A percentile compares a stretch with the other conserved stretches of the same genome.
These are phyloP conservation scores for Blastocystis sp. DNA, from an alignment of 352 stramenopile species.

Conservation along the genomic window DNA sequence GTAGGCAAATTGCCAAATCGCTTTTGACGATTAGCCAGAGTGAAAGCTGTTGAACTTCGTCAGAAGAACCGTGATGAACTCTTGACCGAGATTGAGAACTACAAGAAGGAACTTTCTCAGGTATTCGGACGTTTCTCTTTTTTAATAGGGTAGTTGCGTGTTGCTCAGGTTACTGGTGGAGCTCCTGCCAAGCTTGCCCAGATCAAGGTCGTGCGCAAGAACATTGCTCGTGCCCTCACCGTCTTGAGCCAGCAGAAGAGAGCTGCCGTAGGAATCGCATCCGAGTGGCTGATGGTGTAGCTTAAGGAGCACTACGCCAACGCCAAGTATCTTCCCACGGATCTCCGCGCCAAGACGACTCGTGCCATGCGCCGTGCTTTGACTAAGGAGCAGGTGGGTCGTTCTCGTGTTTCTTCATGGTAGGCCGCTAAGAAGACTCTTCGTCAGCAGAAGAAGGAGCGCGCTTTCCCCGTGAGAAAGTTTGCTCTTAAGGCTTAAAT, in stretches of 20 bases:
- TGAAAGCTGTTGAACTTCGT: slow-evolving; percentile 97
- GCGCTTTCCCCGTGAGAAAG: slow-evolving; percentile 92
- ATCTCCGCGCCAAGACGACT: slow-evolving; percentile 98
- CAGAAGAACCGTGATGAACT: slow-evolving; percentile 96
- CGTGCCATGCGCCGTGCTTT: slow-evolving; percentile 94
- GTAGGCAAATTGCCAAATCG: slow-evolving; percentile 72
- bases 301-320: slow-evolving; percentile 89
- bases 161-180: slow-evolving; percentile 97
- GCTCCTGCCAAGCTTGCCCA: slow-evolving; percentile 98
- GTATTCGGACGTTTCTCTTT: slow-evolving; percentile 74
- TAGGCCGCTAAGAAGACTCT: slow-evolving; percentile 77
- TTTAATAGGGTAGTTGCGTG: slow-evolving; percentile 85
- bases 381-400: slow-evolving; percentile 92
- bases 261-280: slow-evolving; percentile 81
- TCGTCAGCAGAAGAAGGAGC: slow-evolving; percentile 88
- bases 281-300: slow-evolving; percentile 67
- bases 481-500: slow-evolving; percentile 96
- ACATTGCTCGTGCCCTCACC: slow-evolving; percentile 97
- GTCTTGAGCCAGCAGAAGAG: slow-evolving; percentile 99
- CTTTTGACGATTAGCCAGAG: slow-evolving; percentile 80
- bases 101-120: slow-evolving; percentile 94
- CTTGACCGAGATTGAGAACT: slow-evolving; percentile 94
- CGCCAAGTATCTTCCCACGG: slow-evolving; percentile 95
- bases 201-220: slow-evolving; percentile 98
- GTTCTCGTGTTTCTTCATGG: slow-evolving; percentile 78